Conservation (phyloP, 495 filamentous ascomycete species). For the Trichodelitschia bisporula region DNA sequence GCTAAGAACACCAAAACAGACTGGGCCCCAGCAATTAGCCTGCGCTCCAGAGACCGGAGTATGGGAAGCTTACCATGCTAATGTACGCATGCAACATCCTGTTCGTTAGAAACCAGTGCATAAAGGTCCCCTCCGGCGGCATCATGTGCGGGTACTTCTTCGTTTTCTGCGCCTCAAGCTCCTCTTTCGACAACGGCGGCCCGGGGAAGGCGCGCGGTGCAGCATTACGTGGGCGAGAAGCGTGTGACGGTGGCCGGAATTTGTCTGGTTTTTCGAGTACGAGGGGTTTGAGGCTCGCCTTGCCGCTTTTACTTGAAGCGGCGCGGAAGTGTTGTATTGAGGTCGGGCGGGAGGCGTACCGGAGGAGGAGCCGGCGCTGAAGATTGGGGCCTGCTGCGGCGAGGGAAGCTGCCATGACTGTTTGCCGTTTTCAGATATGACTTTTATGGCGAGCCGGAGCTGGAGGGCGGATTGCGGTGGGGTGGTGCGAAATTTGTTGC, state of each 20-base stretch:
- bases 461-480: too few species aligned
- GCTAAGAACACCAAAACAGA: conserved; percentile 42
- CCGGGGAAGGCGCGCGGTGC: conserved; percentile 24
- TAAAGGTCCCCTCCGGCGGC: conserved; percentile 46
- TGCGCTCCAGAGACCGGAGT: neutral
- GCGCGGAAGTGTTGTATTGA: too few species aligned
- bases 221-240: conserved; percentile 27
- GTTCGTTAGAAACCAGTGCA: conserved; percentile 51
- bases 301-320: too few species aligned
- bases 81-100: conserved; percentile 53
- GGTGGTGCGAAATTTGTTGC: too few species aligned
- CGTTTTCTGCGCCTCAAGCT: conserved; percentile 32
- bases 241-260: conserved; percentile 72
- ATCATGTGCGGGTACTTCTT: conserved; percentile 64
- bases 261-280: conserved; percentile 56
- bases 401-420: too few species aligned
- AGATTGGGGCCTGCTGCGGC: too few species aligned
- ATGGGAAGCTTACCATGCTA: conserved; percentile 32
- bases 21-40: conserved; percentile 17
- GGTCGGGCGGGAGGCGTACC: too few species aligned
- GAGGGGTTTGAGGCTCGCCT: too few species aligned
- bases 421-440: too few species aligned
- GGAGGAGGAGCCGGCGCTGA: too few species aligned
- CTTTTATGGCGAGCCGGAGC: too few species aligned
- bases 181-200: conserved; percentile 23